phyloP scores from a whole-genome alignment of 768 basidiomycete species.

The Rhizopogon rudus region DNA sequence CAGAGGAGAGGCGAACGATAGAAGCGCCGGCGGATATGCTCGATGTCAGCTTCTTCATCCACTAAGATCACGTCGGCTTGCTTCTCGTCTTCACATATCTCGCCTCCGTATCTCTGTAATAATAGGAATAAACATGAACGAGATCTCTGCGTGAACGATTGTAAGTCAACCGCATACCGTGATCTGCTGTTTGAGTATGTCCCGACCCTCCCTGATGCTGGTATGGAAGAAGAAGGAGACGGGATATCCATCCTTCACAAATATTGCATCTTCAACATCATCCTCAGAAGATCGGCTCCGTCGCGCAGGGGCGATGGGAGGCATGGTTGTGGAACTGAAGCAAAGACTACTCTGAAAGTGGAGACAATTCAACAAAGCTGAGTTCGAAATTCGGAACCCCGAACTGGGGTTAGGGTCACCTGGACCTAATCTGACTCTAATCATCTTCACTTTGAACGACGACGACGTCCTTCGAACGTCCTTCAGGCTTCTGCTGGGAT shows the following conservation, averaged over 20 bases:
- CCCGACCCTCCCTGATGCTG: conserved; percentile 19
- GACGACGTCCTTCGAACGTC: not conserved
- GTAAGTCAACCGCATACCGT: conserved; percentile 10
- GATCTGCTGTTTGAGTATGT: conserved; percentile 14
- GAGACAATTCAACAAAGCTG: not conserved
- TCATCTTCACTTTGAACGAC: too few relatives aligned
- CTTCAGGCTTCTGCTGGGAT: not conserved
- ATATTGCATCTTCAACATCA: conserved; percentile 10
- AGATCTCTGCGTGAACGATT: not conserved
- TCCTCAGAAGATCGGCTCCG: not conserved
- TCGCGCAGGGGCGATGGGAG: not conserved
- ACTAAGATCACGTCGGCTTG: conserved; percentile 21
- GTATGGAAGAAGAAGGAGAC: conserved; percentile 23
- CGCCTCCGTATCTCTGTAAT: conserved; percentile 17
- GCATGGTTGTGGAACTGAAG: not conserved
- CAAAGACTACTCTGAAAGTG: not conserved
- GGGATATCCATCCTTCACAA: conserved; percentile 15
- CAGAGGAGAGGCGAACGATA: conserved; percentile 16
- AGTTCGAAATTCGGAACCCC: conserved; percentile 21
- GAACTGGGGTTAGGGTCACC: conserved; percentile 23
- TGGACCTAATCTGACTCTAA: not conserved
- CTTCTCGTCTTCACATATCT: conserved; percentile 11
- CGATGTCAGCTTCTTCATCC: conserved; percentile 23
- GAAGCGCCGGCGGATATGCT: conserved; percentile 18
- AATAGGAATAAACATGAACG: not conserved